phyloP scores from a whole-genome alignment of 2,329 filamentous ascomycete species.

The Alternaria metachromatica region DNA sequence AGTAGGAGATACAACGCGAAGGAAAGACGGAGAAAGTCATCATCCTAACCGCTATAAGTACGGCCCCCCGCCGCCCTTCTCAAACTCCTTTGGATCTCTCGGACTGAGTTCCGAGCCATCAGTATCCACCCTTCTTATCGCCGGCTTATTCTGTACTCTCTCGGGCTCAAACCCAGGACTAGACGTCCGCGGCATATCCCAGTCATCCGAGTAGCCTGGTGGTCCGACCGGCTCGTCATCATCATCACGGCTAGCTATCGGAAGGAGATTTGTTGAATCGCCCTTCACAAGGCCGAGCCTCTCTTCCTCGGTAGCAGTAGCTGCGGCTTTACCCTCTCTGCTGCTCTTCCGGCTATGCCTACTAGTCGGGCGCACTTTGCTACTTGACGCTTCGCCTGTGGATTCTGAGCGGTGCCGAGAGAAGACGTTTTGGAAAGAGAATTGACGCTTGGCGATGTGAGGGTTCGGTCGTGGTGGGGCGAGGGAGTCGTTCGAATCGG shows the following conservation, averaged over 20 bases:
- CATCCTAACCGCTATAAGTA: neutral
- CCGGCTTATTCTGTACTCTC: neutral
- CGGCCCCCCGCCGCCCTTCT: neutral
- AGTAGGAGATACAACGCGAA: neutral
- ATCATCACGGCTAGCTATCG: slow-evolving; percentile 32
- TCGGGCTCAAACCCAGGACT: slow-evolving; percentile 19
- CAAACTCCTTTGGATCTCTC: slow-evolving; percentile 10
- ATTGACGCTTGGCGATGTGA: slow-evolving; percentile 71
- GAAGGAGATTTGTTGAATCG: slow-evolving; percentile 56
- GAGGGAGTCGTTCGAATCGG: slow-evolving; percentile 53
- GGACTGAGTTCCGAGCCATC: slow-evolving; percentile 9
- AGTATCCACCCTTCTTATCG: slow-evolving; percentile 14
- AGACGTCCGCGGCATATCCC: slow-evolving; percentile 14
- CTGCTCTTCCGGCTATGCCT: slow-evolving; percentile 43
- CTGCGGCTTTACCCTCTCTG: slow-evolving; percentile 49
- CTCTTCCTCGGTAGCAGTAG: slow-evolving; percentile 78
- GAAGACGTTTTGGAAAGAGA: slow-evolving; percentile 92
- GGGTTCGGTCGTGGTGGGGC: slow-evolving; percentile 66
- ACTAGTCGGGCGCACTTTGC: slow-evolving; percentile 29
- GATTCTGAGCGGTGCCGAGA: slow-evolving; percentile 53
- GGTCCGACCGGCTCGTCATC: slow-evolving; percentile 25
- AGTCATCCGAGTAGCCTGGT: slow-evolving; percentile 23
- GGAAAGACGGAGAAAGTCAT: neutral
- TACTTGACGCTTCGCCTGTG: slow-evolving; percentile 26
- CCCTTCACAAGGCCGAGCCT: slow-evolving; percentile 81